Base-by-base conservation (phyloP, 108 stramenopile genomes). In the Epithemia pelagica region DNA sequence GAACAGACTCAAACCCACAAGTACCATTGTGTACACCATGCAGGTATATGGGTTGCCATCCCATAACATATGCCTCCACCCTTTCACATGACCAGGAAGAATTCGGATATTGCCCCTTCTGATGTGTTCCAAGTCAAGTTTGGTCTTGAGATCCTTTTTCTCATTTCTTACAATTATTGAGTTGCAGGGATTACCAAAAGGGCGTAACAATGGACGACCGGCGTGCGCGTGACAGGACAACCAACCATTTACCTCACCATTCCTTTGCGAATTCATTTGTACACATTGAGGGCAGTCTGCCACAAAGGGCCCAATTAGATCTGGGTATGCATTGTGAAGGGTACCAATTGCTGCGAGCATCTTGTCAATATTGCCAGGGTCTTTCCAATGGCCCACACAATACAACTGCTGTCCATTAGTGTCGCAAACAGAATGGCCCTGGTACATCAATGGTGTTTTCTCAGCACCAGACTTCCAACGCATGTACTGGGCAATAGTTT, bases 11-110 rank as follows among this genome's bases (percentile, higher is more conserved):
- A 60, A 28, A 1, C 59, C 59, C 2, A 60, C 28, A 2, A 60
- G 59, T 21, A 60, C 28, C 59, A 60, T 60, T 28, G 30, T 30
- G 28, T 60, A 60, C 25, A 60, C 20, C 28, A 28, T 23, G 26
- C 21, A 21, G 2, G 21, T 28, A 21, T 60, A 30, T 20, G 30
- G 27, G 2, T 28, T 27, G 2, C 59, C 59, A 28, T 25, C 21
- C 59, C 27, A 28, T 28, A 60, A 28, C 24, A 30, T 1, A 28
- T 28, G 20, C 21, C 59, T 23, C 1, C 25, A 28, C 28, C 21
- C 21, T 30, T 28, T 28, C 2, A 60, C 21, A 2, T 60, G 59
- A 2, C 30, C 30, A 21, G 59, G 59, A 21, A 28, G 2, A 21
- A 60, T 28, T 2, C 30, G 28, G 28, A 60, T 30, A 60, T 60